Evolutionary conservation across 495 filamentous ascomycete species (phyloP).

Genomic region (Penicillium herquei): DNA sequence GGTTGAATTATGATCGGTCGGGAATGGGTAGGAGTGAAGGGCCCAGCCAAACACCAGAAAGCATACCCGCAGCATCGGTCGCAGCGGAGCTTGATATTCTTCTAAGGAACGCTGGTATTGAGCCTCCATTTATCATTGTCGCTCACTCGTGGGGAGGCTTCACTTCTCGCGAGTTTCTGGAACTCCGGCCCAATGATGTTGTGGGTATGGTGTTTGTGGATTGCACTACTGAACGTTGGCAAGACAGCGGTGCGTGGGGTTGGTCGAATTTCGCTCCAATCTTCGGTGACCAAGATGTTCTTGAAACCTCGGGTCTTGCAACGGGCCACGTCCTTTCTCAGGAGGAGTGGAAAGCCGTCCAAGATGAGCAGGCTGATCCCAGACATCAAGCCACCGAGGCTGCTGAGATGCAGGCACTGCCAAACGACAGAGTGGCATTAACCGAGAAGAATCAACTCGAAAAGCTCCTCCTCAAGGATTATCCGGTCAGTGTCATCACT

Average conservation of each 20-base stretch:
- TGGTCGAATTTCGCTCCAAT: slow-evolving; percentile 14
- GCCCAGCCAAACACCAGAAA: slow-evolving; percentile 14
- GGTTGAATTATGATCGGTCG: slow-evolving; percentile 32
- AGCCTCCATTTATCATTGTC: slow-evolving; percentile 38
- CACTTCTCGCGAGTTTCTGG: slow-evolving; percentile 36
- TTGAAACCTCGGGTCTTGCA: slow-evolving; percentile 18
- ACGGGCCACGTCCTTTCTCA: slow-evolving; percentile 17
- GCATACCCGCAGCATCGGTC: slow-evolving; percentile 13
- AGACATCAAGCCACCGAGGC: slow-evolving; percentile 18
- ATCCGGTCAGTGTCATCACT: slow-evolving; percentile 19
- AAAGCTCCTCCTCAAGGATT: slow-evolving; percentile 12
- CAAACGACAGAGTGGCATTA: slow-evolving; percentile 14
- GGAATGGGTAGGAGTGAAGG: slow-evolving; percentile 24
- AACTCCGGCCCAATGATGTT: slow-evolving; percentile 21
- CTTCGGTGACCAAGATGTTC: slow-evolving; percentile 14
- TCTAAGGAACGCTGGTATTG: slow-evolving; percentile 18
- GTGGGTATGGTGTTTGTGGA: slow-evolving; percentile 31
- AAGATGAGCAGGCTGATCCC: slow-evolving; percentile 18
- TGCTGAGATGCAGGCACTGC: slow-evolving; percentile 14
- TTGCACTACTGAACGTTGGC: slow-evolving; percentile 21
- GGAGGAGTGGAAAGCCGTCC: slow-evolving; percentile 16
- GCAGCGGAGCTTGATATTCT: slow-evolving; percentile 21
- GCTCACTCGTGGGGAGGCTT: slow-evolving; percentile 44
- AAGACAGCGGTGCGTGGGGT: slow-evolving; percentile 17
- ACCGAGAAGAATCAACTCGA: slow-evolving; percentile 14